Conservation (phyloP, 495 filamentous ascomycete species). For the Penicillium lividum region DNA sequence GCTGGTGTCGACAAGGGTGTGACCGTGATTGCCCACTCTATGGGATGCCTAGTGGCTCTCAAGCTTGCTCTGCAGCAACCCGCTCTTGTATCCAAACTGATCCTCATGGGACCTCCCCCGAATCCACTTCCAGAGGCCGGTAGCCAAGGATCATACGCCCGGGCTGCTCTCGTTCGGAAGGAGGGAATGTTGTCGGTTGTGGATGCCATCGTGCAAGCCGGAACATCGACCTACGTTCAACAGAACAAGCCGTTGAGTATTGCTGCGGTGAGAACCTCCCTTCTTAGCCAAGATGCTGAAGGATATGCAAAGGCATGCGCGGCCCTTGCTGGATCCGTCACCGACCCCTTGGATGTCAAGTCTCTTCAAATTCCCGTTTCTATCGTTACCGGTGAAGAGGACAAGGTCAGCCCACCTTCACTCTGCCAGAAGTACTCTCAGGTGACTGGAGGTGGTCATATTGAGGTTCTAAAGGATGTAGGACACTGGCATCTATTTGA, state of each 20-base stretch:
- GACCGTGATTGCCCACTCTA: slow-evolving; percentile 45
- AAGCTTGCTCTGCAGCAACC: slow-evolving; percentile 40
- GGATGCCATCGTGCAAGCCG: slow-evolving; percentile 34
- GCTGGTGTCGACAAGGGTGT: slow-evolving; percentile 17
- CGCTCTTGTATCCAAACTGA: slow-evolving; percentile 36
- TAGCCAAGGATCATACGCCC: slow-evolving; percentile 25
- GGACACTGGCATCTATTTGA: slow-evolving; percentile 29
- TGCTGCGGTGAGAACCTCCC: slow-evolving; percentile 40
- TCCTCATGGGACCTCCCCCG: slow-evolving; percentile 45
- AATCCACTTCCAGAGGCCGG: slow-evolving; percentile 39
- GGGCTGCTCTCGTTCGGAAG: slow-evolving; percentile 41
- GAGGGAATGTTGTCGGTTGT: slow-evolving; percentile 45
- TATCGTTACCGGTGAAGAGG: slow-evolving; percentile 46
- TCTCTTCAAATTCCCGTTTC: slow-evolving; percentile 26
- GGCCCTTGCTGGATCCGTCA: slow-evolving; percentile 44
- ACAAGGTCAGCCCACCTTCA: slow-evolving; percentile 30
- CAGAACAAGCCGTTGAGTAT: slow-evolving; percentile 35
- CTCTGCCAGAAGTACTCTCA: slow-evolving; percentile 16
- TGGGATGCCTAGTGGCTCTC: slow-evolving; percentile 49
- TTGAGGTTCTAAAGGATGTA: slow-evolving; percentile 14
- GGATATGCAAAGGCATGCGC: slow-evolving; percentile 57
- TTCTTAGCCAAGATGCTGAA: slow-evolving; percentile 50
- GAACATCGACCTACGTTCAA: slow-evolving; percentile 37
- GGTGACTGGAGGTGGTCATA: slow-evolving; percentile 9
- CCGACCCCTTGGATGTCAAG: slow-evolving; percentile 24